Base-by-base conservation (phyloP, 306 rosid species). In the Cyclanthera cordifolia region DNA sequence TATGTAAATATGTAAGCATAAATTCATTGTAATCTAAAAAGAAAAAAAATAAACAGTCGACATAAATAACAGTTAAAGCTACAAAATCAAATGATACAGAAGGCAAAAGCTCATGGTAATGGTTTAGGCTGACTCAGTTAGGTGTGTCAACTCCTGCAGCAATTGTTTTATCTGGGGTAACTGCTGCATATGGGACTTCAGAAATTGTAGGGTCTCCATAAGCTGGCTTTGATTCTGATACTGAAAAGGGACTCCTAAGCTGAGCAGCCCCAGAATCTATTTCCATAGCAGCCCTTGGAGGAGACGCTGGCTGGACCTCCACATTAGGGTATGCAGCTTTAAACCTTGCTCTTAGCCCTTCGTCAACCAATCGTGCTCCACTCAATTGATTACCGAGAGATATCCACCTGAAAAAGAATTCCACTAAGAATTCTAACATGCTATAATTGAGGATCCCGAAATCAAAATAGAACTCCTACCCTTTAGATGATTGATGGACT, bases 321-420 rank as follows among this genome's bases (percentile, higher is more conserved):
- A 90, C 91, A 21, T 88, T 96, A 5, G 97, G 97, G 64, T 94
- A 94, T 66, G 99, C 97, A 56, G 99, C 99, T 86, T 94, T 94
- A 45, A 94, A 94, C 79, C 97, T 82, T 69, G 97, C 99, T 12
- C 96, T 84, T 70, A 94, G 84, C 21, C 99, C 99, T 73, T 94
- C 97, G 14, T 94, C 97, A 10, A 94, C 99, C 69, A 94, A 77
- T 71, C 99, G 82, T 27, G 78, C 99, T 69, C 99, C 99, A 47
- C 23, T 66, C 81, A 94, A 82, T 81, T 94, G 99, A 81, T 94
- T 94, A 47, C 99, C 99, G 2, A 94, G 95, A 52, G 99, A 88
- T 91, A 94, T 94, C 99, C 99, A 94, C 78, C 97, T 94, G 83
- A 77, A n/a, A 65, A 55, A 65, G 56, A 50, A 70, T 19, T 67